These are phyloP conservation scores for Helotiales sp. DNA, from an alignment of 2,329 filamentous ascomycete genomes.

Conservation along the genomic window DNA sequence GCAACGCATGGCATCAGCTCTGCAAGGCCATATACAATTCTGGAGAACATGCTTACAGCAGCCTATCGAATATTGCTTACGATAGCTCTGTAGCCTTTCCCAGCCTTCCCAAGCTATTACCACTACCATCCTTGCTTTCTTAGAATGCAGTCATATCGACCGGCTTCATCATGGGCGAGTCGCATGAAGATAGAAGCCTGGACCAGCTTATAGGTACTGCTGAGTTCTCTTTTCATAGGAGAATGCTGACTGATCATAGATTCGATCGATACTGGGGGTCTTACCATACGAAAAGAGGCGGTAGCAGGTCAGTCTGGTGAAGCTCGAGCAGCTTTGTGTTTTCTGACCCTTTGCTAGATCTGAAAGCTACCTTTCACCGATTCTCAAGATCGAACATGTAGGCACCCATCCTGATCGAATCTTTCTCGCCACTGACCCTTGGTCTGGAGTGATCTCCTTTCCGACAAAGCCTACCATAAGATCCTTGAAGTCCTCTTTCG, in stretches of 20 bases:
- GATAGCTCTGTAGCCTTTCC: not conserved
- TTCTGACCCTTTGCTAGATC: conserved; percentile 22
- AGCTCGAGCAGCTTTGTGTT: no score
- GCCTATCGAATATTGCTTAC: no score
- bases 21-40: no score
- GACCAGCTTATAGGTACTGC: not conserved
- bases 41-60: no score
- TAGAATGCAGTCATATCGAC: not conserved
- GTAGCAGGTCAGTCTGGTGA: conserved; percentile 18
- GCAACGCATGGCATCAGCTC: no score
- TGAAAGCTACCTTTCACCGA: conserved; percentile 32
- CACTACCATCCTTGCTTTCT: not conserved
- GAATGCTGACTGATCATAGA: not conserved
- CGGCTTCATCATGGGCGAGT: conserved; percentile 5
- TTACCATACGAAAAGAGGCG: conserved; percentile 9
- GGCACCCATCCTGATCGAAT: not conserved
- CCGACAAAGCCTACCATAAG: conserved; percentile 76
- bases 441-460: conserved; percentile 45
- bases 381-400: conserved; percentile 31
- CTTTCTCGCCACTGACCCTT: conserved; percentile 9
- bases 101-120: not conserved
- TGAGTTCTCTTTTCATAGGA: not conserved
- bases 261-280: not conserved
- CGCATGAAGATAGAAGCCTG: not conserved
- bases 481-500: conserved; percentile 81